Evolutionary conservation across 208 protist genomes (phyloP).

Genomic region (Acanthamoeba healyi): DNA sequence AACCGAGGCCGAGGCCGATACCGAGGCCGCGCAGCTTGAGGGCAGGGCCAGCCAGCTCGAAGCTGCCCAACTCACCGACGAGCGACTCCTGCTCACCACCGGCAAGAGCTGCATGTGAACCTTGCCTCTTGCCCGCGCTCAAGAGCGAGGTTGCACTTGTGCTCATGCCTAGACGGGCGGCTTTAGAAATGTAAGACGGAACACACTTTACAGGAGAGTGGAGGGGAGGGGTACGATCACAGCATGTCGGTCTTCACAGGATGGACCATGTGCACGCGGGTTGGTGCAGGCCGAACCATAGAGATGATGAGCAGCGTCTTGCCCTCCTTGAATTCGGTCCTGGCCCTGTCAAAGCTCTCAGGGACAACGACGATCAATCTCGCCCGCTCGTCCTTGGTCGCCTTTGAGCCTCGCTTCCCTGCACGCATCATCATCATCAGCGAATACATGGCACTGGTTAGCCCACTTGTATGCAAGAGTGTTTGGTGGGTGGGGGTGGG

Average conservation of each 20-base stretch:
- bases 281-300: not conserved
- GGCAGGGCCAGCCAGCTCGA: not conserved
- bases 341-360: not conserved
- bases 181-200: too few relatives aligned
- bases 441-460: not conserved
- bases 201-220: too few relatives aligned
- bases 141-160: too few relatives aligned
- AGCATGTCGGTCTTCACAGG: not conserved
- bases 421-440: too few relatives aligned
- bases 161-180: too few relatives aligned
- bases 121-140: too few relatives aligned
- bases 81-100: not conserved
- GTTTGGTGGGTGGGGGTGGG: too few relatives aligned
- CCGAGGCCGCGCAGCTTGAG: not conserved
- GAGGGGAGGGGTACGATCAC: too few relatives aligned
- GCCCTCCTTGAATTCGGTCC: not conserved
- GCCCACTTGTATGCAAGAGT: not conserved
- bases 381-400: not conserved
- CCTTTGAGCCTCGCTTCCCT: not conserved
- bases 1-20: not conserved
- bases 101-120: not conserved
- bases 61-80: not conserved
- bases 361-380: not conserved
- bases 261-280: not conserved
- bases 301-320: conserved; percentile 13